Percentiles rank a stretch among this genome's conserved stretches.
phyloP scores from a whole-genome alignment of 495 filamentous ascomycete genomes.

The Apiosordaria backusii region DNA sequence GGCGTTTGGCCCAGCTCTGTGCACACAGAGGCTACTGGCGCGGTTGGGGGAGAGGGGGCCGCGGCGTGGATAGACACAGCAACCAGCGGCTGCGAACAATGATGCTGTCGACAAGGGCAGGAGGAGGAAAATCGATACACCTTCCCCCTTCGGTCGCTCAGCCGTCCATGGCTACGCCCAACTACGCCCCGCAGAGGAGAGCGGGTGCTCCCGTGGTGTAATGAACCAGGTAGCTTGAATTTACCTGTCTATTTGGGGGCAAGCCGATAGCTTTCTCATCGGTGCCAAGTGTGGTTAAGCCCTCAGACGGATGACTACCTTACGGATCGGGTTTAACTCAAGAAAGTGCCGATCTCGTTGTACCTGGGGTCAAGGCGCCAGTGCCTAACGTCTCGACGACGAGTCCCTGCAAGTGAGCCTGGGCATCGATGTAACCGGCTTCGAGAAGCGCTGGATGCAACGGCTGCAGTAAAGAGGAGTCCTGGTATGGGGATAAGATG shows the following conservation, averaged over 20 bases:
- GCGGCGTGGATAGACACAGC: background rate
- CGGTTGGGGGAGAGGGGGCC: background rate
- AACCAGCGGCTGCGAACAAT: slow-evolving; percentile 11
- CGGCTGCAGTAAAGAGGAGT: too few species aligned
- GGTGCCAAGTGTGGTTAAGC: slow-evolving; percentile 13
- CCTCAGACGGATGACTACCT: slow-evolving; percentile 6
- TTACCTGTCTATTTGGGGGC: slow-evolving; percentile 17
- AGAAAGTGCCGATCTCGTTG: slow-evolving; percentile 12
- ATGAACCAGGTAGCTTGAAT: background rate
- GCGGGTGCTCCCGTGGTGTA: slow-evolving; percentile 24
- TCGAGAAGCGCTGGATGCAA: background rate
- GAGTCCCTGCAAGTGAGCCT: background rate
- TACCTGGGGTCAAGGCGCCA: background rate
- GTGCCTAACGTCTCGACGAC: background rate
- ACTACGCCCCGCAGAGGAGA: slow-evolving; percentile 10
- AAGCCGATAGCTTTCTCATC: slow-evolving; percentile 7
- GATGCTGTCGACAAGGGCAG: slow-evolving; percentile 10
- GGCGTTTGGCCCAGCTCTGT: background rate
- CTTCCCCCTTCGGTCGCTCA: slow-evolving; percentile 28
- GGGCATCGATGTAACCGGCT: background rate
- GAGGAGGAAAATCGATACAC: slow-evolving; percentile 19
- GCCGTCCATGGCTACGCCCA: slow-evolving; percentile 12
- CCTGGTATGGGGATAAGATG: too few species aligned
- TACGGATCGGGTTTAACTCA: slow-evolving; percentile 14
- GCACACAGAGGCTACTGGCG: background rate